Evolutionary conservation across 192 early-diverging fungal species (phyloP).

Genomic region (Backusella tarrabulga): DNA sequence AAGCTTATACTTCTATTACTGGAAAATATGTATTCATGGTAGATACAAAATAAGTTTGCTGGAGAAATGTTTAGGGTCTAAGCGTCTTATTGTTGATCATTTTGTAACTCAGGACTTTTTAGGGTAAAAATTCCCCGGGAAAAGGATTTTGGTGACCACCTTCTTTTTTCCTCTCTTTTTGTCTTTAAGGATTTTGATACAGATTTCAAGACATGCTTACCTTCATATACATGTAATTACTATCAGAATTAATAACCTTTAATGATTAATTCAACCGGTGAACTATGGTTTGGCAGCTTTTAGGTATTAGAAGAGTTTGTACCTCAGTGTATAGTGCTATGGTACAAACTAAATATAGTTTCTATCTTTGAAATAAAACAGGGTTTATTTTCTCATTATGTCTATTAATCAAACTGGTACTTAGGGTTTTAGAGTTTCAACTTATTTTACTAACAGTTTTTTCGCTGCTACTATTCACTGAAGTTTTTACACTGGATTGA

Average conservation of each 20-base stretch:
- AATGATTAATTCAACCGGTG: not conserved
- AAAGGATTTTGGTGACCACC: not conserved
- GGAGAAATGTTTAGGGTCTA: not conserved
- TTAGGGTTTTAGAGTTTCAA: no score
- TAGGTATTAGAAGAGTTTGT: not conserved
- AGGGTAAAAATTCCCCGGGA: not conserved
- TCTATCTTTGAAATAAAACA: not conserved
- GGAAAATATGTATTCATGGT: not conserved
- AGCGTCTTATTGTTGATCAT: no score
- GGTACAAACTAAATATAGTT: not conserved
- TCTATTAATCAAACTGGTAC: not conserved
- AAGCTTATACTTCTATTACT: not conserved
- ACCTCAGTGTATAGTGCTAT: not conserved
- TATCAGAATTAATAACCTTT: no score
- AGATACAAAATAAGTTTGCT: not conserved
- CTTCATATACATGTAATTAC: not conserved
- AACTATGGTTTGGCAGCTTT: not conserved
- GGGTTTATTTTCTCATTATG: not conserved
- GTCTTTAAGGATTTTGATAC: not conserved
- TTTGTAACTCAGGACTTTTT: not conserved
- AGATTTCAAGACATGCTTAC: not conserved
- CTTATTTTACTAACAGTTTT: no score
- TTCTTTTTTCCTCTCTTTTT: not conserved
- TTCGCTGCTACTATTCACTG: not conserved
- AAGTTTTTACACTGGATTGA: not conserved